These are phyloP conservation scores for Schizochytrium sp. DNA, from an alignment of 108 stramenopile genomes.

Conservation along the genomic window DNA sequence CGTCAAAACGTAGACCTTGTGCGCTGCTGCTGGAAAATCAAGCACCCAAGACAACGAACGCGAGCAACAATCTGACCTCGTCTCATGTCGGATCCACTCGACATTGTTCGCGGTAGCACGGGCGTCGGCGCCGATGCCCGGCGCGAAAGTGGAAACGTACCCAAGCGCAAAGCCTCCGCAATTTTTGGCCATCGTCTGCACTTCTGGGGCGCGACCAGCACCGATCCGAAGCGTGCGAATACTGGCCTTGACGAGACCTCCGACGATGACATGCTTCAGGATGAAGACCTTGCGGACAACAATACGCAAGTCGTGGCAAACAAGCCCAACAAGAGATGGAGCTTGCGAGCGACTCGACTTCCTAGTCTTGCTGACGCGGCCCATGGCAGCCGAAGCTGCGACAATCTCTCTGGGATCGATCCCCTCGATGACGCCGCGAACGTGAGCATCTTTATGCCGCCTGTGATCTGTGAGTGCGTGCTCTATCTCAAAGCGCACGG, in stretches of 20 bases:
- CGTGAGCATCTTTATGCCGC: background rate
- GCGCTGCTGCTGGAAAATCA: too few species aligned
- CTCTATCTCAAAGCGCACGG: background rate
- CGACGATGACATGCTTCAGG: background rate
- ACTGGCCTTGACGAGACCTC: background rate
- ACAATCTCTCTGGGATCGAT: background rate
- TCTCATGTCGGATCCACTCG: background rate
- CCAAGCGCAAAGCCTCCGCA: background rate
- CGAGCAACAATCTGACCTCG: too few species aligned
- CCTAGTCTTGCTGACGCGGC: too few species aligned
- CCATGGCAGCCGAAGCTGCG: background rate
- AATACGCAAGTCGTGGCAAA: background rate
- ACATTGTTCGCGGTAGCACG: background rate
- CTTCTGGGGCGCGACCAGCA: background rate
- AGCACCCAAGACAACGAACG: too few species aligned
- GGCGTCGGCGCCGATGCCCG: background rate
- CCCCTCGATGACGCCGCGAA: background rate
- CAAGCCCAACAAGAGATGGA: background rate
- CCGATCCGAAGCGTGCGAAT: background rate
- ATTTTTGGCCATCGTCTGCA: background rate
- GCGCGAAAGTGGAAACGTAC: background rate
- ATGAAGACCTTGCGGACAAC: background rate
- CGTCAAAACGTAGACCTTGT: too few species aligned
- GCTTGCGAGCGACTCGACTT: background rate
- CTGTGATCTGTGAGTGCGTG: background rate